These are phyloP conservation scores for Melastoma malabathricum DNA, from an alignment of 345 rosid species.

Conservation along the genomic window DNA sequence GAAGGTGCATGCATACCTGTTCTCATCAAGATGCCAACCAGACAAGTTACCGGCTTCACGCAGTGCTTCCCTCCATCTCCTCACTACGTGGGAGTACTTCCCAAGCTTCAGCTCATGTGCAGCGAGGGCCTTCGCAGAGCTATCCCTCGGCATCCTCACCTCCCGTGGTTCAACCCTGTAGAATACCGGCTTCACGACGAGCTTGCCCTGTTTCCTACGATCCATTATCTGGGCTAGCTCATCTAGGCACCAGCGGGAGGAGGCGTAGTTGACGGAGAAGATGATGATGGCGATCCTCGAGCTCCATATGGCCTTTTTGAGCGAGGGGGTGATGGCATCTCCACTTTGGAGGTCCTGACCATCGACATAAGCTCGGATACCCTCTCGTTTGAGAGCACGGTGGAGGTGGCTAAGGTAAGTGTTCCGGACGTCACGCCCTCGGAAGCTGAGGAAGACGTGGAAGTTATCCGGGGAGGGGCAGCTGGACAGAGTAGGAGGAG, in stretches of 20 bases:
- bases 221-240: slow-evolving; percentile 8
- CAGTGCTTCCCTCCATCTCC: slow-evolving; percentile 9
- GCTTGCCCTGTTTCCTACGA: neutral
- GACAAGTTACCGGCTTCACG: neutral
- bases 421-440: neutral
- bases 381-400: neutral
- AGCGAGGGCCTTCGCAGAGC: neutral
- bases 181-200: slow-evolving; percentile 1
- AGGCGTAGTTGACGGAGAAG: slow-evolving; percentile 4
- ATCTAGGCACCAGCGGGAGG: slow-evolving; percentile 6
- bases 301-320: neutral
- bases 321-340: neutral
- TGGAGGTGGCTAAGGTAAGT: slow-evolving; percentile 5
- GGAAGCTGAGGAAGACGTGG: slow-evolving; percentile 1
- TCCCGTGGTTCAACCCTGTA: slow-evolving; percentile 2
- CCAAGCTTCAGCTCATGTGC: slow-evolving; percentile 1
- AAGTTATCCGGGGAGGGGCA: no score
- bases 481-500: no score
- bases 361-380: neutral
- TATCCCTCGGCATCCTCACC: neutral
- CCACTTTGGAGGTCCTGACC: neutral
- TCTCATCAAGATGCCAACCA: neutral
- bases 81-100: neutral
- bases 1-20: neutral
- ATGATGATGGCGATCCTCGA: slow-evolving; percentile 3